Evolutionary conservation across 768 basidiomycete genomes (phyloP).

Genomic region (Flagelloscypha sp.): DNA sequence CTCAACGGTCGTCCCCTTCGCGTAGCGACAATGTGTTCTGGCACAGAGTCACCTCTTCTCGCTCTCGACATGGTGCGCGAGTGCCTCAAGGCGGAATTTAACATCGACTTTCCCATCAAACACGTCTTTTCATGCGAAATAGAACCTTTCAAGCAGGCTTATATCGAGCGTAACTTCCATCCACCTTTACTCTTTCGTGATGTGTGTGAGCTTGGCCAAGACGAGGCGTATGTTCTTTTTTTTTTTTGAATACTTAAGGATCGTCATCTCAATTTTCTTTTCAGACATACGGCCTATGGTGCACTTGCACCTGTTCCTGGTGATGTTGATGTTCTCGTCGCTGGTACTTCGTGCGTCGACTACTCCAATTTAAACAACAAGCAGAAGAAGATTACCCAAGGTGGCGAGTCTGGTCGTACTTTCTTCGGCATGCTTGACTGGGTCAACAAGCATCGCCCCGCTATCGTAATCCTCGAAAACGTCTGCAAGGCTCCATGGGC

Average conservation of each 20-base stretch:
- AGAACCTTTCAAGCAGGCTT: conserved; percentile 95
- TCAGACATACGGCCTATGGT: conserved; percentile 88
- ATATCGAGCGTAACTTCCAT: conserved; percentile 93
- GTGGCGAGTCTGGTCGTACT: conserved; percentile 89
- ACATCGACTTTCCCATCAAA: conserved; percentile 60
- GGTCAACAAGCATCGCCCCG: conserved; percentile 80
- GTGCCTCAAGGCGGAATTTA: conserved; percentile 61
- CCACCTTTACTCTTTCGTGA: conserved; percentile 91
- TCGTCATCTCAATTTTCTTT: conserved; percentile 2
- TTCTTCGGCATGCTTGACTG: conserved; percentile 94
- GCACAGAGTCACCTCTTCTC: conserved; percentile 90
- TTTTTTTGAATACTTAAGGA: background rate
- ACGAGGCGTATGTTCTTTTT: conserved; percentile 55
- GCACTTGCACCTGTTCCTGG: conserved; percentile 79
- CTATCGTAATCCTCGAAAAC: conserved; percentile 91
- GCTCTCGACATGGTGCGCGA: conserved; percentile 80
- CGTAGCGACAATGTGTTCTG: conserved; percentile 96
- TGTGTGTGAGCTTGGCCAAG: conserved; percentile 79
- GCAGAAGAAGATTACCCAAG: conserved; percentile 81
- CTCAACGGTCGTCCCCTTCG: conserved; percentile 77
- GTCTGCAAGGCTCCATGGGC: conserved; percentile 89
- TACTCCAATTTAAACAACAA: conserved; percentile 94
- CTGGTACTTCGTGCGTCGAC: conserved; percentile 94
- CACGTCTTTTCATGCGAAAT: conserved; percentile 98
- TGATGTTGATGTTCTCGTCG: conserved; percentile 83